Conservation (phyloP, 495 filamentous ascomycete genomes). For the Arthonia radiata region DNA sequence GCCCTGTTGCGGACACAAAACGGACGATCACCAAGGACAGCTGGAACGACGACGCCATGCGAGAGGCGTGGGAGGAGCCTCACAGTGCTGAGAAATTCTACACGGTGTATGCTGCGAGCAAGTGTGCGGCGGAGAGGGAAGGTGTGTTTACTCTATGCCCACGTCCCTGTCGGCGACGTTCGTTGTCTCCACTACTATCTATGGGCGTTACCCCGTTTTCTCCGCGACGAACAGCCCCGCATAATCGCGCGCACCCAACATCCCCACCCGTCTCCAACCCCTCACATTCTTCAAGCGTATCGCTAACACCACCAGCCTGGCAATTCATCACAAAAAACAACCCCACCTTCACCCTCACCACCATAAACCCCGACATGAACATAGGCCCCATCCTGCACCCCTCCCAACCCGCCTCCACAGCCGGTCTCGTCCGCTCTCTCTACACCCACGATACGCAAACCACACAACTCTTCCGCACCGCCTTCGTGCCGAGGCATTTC, state of each 20-base stretch:
- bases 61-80: slow-evolving; percentile 8
- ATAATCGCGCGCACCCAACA: slow-evolving; percentile 10
- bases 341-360: slow-evolving; percentile 13
- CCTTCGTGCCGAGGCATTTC: no score
- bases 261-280: slow-evolving; percentile 13
- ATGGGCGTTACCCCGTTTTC: no score
- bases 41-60: slow-evolving; percentile 20
- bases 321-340: slow-evolving; percentile 14
- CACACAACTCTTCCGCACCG: slow-evolving; percentile 5
- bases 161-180: slow-evolving; percentile 11
- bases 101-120: slow-evolving; percentile 31
- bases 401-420: slow-evolving; percentile 9
- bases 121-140: slow-evolving; percentile 25
- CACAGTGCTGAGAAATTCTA: no score
- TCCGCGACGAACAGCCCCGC: slow-evolving; percentile 16
- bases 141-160: no score
- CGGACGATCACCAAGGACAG: slow-evolving; percentile 15
- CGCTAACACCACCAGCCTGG: slow-evolving; percentile 17
- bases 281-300: slow-evolving; percentile 15
- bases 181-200: not conserved
- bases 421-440: slow-evolving; percentile 13
- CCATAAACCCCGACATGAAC: slow-evolving; percentile 15
- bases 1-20: slow-evolving; percentile 10
- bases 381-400: slow-evolving; percentile 13
- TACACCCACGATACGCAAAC: no score